Evolutionary conservation across 108 stramenopile species (phyloP), one percentile per base, ranked within the genome.

Genomic region (Thalassiosira profunda): DNA sequence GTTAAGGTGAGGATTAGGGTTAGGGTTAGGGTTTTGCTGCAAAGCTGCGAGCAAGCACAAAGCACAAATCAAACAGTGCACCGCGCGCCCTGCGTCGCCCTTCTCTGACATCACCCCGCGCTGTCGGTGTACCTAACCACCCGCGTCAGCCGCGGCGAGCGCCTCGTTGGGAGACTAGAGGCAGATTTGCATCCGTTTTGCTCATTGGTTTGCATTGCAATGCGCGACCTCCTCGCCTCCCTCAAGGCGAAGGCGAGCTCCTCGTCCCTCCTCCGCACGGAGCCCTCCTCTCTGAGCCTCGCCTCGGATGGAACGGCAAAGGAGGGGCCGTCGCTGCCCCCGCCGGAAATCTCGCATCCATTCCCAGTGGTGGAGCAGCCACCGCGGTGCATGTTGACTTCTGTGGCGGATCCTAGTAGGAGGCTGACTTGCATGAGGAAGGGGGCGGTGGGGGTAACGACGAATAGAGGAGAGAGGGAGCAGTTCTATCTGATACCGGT

Each of bases 291-390:
- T 11, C 24, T 18, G 46, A 23, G 20, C 46, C 6, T 23, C 10
- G 24, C 20, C 20, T 23, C 20, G 24, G 46, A 47, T 11, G 46
- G 24, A 47, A 18, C 5, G 7, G 46, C 20, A 47, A n/a, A n/a
- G n/a, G n/a, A n/a, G n/a, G n/a, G n/a, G n/a, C 46, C 46, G 46
- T 47, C 46, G 8, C 11, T 47, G 34, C 58, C 58, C 20, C 31
- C 25, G 34, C 58, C 58, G 17, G 36, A 37, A 15, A 58, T 58
- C 25, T 41, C 58, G 0, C 58, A 20, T 21, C 58, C 58, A 0
- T 58, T 58, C 35, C 58, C 58, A 15, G 58, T 58, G 10, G 20
- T 58, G 3, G 58, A 58, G 25, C 58, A 58, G 36, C 58, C 58
- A 5, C 34, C 58, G 5, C 58, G 58, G 2, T 30, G 30, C 3